Conservation (phyloP, 345 rosid species). For the Abelmoschus esculentus region DNA sequence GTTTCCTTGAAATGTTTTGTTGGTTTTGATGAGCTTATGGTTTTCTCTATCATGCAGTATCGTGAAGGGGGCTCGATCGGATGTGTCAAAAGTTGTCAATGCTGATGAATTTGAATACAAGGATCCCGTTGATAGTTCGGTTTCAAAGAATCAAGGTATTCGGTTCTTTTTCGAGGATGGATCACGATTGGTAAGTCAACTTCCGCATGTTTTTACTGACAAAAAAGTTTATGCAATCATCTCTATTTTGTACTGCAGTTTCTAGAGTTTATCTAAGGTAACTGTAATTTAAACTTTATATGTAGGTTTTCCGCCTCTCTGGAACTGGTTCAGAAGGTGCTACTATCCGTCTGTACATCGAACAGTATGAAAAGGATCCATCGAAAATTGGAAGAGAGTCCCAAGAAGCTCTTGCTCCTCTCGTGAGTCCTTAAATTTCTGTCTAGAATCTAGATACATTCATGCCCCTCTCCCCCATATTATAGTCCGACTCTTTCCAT, state of each 20-base stretch:
- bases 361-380: conserved; percentile 93
- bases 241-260: background rate
- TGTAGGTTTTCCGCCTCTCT: conserved; percentile 90
- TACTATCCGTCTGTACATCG: conserved; percentile 91
- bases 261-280: background rate
- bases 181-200: conserved; percentile 71
- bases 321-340: conserved; percentile 99
- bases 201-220: background rate
- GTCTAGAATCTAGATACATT: background rate
- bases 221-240: too few species aligned
- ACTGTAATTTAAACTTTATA: background rate
- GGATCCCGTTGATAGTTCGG: conserved; percentile 94
- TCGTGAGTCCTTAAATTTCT: conserved; percentile 35
- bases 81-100: conserved; percentile 62
- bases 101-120: conserved; percentile 96
- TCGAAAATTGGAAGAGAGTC: conserved; percentile 84
- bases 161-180: conserved; percentile 95
- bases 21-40: background rate
- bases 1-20: background rate
- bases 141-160: conserved; percentile 90
- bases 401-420: conserved; percentile 79
- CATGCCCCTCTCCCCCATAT: background rate
- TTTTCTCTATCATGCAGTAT: conserved; percentile 37
- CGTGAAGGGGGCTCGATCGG: conserved; percentile 55
- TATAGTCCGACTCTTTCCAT: conserved; percentile 2